A percentile compares a stretch with the other conserved stretches of the same genome.
Evolutionary conservation across 208 protist genomes (phyloP).

Genomic region (Naegleria lovaniensis): DNA sequence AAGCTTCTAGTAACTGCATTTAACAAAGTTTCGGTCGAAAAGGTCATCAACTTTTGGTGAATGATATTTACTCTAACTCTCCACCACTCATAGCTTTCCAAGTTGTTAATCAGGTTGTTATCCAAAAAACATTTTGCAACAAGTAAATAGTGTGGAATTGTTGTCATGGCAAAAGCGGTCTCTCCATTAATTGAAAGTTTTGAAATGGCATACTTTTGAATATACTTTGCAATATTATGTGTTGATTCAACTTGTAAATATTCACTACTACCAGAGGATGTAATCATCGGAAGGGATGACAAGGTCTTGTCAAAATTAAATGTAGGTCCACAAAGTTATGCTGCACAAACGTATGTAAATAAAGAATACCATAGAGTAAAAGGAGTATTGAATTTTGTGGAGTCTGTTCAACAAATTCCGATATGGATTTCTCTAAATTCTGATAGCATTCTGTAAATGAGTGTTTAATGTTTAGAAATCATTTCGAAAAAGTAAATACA

Average conservation of each 20-base stretch:
- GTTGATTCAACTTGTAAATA: background rate
- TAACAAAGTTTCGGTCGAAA: background rate
- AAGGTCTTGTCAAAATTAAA: background rate
- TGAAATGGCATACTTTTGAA: background rate
- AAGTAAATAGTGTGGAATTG: background rate
- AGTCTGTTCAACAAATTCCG: background rate
- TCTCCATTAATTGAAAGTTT: conserved; percentile 13
- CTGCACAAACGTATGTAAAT: conserved; percentile 1
- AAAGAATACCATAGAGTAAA: background rate
- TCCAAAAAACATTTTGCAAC: background rate
- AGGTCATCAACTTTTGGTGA: background rate
- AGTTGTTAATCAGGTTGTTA: too few species aligned
- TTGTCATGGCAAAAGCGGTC: background rate
- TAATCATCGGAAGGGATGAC: background rate
- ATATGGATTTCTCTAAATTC: background rate
- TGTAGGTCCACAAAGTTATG: background rate
- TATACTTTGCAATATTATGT: background rate
- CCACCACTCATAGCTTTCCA: background rate
- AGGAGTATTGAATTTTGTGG: background rate
- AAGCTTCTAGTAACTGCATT: background rate
- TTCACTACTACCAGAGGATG: background rate
- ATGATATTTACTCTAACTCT: background rate
- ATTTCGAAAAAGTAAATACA: too few species aligned
- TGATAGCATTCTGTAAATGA: background rate
- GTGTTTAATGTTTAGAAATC: too few species aligned